Percentiles rank a stretch among this genome's conserved stretches.
Evolutionary conservation across 495 filamentous ascomycete genomes (phyloP).

Genomic region (Cercophora samala): DNA sequence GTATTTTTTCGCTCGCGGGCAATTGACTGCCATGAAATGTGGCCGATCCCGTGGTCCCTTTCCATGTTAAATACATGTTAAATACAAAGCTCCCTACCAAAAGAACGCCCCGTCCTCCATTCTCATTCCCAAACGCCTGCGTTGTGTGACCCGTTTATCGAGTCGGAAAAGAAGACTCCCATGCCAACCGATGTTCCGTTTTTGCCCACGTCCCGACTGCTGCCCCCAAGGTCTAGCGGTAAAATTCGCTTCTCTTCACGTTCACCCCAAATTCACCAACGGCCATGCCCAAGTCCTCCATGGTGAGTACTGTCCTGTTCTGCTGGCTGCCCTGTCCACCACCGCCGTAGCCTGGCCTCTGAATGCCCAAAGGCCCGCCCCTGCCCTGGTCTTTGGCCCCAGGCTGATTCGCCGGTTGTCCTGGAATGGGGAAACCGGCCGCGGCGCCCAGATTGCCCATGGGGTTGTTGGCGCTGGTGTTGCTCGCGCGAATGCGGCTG

Average conservation of each 20-base stretch:
- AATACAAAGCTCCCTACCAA: background rate
- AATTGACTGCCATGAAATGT: no score
- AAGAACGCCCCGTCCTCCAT: background rate
- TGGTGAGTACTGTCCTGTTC: conserved; percentile 91
- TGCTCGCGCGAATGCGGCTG: conserved; percentile 86
- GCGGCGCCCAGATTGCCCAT: conserved; percentile 82
- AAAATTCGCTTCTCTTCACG: conserved; percentile 95
- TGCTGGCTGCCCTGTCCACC: conserved; percentile 87
- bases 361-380: conserved; percentile 73
- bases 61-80: background rate
- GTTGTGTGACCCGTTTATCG: background rate
- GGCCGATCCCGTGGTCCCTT: background rate
- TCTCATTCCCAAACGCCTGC: background rate
- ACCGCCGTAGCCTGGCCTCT: conserved; percentile 86
- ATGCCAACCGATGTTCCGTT: background rate
- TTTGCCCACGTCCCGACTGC: background rate
- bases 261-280: conserved; percentile 97
- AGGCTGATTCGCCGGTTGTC: conserved; percentile 52
- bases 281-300: conserved; percentile 98
- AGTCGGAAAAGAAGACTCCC: background rate
- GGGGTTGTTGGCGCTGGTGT: conserved; percentile 80
- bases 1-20: no score
- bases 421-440: conserved; percentile 64
- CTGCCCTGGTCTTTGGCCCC: conserved; percentile 57
- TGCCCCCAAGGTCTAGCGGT: conserved; percentile 55